A percentile compares a stretch with the other conserved stretches of the same genome.
Evolutionary conservation across 495 filamentous ascomycete genomes (phyloP).

Genomic region (Chaetomium fimeti): DNA sequence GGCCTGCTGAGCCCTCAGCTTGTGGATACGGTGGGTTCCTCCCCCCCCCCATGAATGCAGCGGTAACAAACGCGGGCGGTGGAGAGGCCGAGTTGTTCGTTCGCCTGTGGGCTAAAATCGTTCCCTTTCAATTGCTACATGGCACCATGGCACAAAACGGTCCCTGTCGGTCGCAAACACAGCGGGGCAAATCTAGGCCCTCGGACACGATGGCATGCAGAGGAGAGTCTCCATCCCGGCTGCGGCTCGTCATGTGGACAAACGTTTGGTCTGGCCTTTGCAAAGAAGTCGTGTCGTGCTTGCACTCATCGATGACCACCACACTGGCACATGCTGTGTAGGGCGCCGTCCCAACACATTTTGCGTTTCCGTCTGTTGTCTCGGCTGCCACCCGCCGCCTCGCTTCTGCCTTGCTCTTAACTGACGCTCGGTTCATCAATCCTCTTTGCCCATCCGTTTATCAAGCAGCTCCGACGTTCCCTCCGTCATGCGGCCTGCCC

Average conservation of each 20-base stretch:
- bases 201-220: constrained; percentile 25
- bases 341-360: constrained; percentile 7
- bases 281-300: constrained; percentile 2
- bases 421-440: constrained; percentile 8
- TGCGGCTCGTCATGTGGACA: constrained; percentile 29
- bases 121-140: constrained; percentile 18
- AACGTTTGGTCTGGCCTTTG: neutral
- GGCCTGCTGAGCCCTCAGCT: constrained; percentile 14
- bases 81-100: constrained; percentile 11
- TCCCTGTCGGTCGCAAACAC: constrained; percentile 23
- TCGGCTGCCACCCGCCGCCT: constrained; percentile 16
- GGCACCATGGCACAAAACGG: constrained; percentile 24
- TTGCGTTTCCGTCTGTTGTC: neutral
- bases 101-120: neutral
- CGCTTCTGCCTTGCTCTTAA: constrained; percentile 1
- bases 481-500: constrained; percentile 29
- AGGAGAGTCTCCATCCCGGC: constrained; percentile 20
- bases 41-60: constrained; percentile 14
- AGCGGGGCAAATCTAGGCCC: constrained; percentile 19
- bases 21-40: constrained; percentile 20
- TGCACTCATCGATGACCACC: constrained; percentile 6
- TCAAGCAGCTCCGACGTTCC: constrained; percentile 24
- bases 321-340: neutral
- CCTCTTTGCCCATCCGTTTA: constrained; percentile 21
- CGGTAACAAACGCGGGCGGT: constrained; percentile 20